Evolutionary conservation across 805 yeast genomes (phyloP), one percentile per base, ranked within the genome.

Genomic region (Ogataea angusta): DNA sequence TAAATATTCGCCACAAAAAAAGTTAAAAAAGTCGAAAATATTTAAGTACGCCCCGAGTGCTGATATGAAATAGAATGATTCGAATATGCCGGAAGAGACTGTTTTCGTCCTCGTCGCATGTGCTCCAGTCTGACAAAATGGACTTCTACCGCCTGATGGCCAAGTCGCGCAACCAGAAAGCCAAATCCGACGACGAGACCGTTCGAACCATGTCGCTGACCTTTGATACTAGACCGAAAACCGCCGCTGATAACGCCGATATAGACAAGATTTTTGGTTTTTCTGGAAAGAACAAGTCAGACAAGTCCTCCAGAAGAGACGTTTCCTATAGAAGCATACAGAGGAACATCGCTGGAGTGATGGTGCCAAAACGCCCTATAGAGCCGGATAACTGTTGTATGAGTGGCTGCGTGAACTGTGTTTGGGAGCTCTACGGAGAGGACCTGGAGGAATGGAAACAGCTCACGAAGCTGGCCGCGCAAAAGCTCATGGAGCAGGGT

Each of bases 341-440:
- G 6, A 52, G 60, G 23, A 47, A 50, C 2, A 71, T 75, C 3
- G 81, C 74, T 0, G 97, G 97, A 0, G 69, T 93, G 0, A 60
- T 58, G 6, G 95, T 91, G 0, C 96, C 96, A 3, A 78, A 75
- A n/a, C 75, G 73, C 57, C 98, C 99, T 0, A 68, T 66, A 4
- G 96, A 87, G 52, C 98, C 98, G 2, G 95, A 90, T 52, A 89
- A 91, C 61, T 91, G 99, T 62, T 91, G 99, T 63, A 89, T 89
- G 95, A 82, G 93, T 43, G 99, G 99, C 1, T 91, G 99, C 62
- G 80, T 87, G 22, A 89, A 91, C 63, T 91, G 99, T 62, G 98
- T 91, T 2, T 93, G 98, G 98, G 96, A 90, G 53, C 66, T 86
- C 40, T 91, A 78, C 59, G 82, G 84, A 49, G 97, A 91, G 38